phyloP scores from a whole-genome alignment of 2,329 filamentous ascomycete genomes.

The Rosellinia necatrix region DNA sequence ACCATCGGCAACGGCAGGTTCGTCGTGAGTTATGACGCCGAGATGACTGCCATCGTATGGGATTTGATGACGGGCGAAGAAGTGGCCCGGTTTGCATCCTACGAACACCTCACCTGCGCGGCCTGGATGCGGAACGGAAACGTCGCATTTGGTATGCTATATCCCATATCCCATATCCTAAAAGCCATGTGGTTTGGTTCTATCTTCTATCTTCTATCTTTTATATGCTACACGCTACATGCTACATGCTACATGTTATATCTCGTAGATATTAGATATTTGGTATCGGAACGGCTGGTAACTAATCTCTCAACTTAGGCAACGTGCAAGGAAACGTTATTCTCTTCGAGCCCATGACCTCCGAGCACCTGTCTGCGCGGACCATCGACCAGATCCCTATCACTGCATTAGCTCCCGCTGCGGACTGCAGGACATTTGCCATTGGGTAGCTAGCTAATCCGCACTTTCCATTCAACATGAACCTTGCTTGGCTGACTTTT shows the following conservation, averaged over 20 bases:
- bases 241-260: too few species aligned
- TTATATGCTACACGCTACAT: too few species aligned
- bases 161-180: constrained; percentile 6
- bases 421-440: constrained; percentile 92
- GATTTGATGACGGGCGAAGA: constrained; percentile 91
- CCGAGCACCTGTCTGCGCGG: constrained; percentile 86
- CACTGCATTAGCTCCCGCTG: constrained; percentile 85
- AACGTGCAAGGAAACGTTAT: constrained; percentile 93
- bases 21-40: constrained; percentile 90
- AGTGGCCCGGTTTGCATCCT: constrained; percentile 88
- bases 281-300: too few species aligned
- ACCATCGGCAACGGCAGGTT: constrained; percentile 80
- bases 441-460: constrained; percentile 76
- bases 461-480: constrained; percentile 2
- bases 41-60: constrained; percentile 95
- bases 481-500: constrained; percentile 22
- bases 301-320: constrained; percentile 63
- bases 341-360: constrained; percentile 89
- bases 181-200: too few species aligned
- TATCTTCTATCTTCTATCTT: too few species aligned
- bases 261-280: too few species aligned
- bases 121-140: constrained; percentile 98
- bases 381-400: constrained; percentile 93
- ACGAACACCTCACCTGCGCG: constrained; percentile 82
- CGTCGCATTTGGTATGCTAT: constrained; percentile 83